Conservation (phyloP, 1,139 yeast genomes). For the Candida sanyaensis region DNA sequence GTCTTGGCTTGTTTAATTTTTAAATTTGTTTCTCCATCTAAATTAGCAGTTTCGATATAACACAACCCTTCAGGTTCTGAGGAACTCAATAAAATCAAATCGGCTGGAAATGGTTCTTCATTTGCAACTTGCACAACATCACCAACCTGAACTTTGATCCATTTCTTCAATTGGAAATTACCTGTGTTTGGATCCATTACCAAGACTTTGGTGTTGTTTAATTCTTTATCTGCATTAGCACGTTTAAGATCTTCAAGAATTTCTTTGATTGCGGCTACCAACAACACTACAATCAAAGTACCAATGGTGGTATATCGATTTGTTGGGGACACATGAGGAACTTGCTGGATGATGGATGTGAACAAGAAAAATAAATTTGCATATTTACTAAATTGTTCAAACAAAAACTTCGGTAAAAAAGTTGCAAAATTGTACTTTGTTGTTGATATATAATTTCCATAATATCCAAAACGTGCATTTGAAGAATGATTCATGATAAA, state of each 20-base stretch:
- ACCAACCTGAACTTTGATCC: conserved; percentile 92
- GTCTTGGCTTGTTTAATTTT: conserved; percentile 87
- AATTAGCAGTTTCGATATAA: conserved; percentile 94
- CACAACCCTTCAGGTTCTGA: conserved; percentile 99
- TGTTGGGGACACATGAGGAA: conserved; percentile 95
- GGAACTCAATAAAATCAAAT: conserved; percentile 77
- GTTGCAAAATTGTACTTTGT: conserved; percentile 96
- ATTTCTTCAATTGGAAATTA: conserved; percentile 62
- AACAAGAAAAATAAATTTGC: conserved; percentile 93
- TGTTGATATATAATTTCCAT: conserved; percentile 88
- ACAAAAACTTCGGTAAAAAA: conserved; percentile 88
- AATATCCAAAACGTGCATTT: conserved; percentile 59
- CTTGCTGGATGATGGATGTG: conserved; percentile 94
- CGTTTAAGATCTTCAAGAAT: conserved; percentile 88
- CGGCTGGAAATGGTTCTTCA: conserved; percentile 96
- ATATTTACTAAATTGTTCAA: conserved; percentile 96
- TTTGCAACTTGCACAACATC: conserved; percentile 83
- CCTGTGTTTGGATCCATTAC: conserved; percentile 67
- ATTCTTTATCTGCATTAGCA: conserved; percentile 82
- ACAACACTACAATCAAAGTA: conserved; percentile 77
- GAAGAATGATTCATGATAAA: conserved; percentile 61
- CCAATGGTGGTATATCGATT: conserved; percentile 95
- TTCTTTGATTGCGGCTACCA: conserved; percentile 93
- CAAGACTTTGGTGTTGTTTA: conserved; percentile 75
- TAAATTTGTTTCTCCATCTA: conserved; percentile 97